Evolutionary conservation across 495 filamentous ascomycete species (phyloP), one percentile per base, ranked within the genome.

Genomic region (Cercophora newfieldiana): DNA sequence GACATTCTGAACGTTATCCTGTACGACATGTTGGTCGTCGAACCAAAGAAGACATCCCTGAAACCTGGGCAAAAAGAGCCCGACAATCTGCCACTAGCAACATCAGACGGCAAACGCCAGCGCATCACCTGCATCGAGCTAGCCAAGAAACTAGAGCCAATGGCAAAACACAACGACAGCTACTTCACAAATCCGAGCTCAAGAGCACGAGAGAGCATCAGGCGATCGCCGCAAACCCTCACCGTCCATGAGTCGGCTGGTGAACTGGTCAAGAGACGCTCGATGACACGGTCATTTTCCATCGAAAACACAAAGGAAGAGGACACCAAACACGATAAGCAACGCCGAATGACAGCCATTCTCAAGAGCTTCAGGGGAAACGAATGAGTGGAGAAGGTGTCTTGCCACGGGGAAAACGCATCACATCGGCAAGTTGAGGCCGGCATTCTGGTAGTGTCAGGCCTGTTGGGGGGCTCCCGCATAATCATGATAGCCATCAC

Each of bases 1-100:
- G 57, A 66, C n/a, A 51, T 66, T 0, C 21, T 66, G 16, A 25
- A 66, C 24, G 26, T 66, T 2, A 60, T 66, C 19, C 28, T 59
- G 25, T 14, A 51, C 2, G 47, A 55, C 6, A 66, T 66, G 63
- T 28, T 66, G 22, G 55, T 66, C 7, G 18, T 66, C 6, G 55
- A 66, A 24, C 25, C 44, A 1, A 26, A 0, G 16, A 63, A 33
- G 14, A 33, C n/a, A 31, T 8, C 60, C 10, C 26, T n/a, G 1
- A 26, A n/a, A 44, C 30, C 30, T 6, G 48, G 48, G 16, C 6
- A 8, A 28, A 62, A 51, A 2, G 26, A 51, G 25, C 10, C 14
- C 31, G 4, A 24, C 28, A 62, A 25, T 19, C 25, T 16, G 22
- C 7, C 18, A 12, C 25, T 31, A n/a, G 25, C 12, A 25, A 33